Percentiles rank a stretch among this genome's conserved stretches.
Evolutionary conservation across 345 rosid species (phyloP).

Genomic region (Lepidium sativum): DNA sequence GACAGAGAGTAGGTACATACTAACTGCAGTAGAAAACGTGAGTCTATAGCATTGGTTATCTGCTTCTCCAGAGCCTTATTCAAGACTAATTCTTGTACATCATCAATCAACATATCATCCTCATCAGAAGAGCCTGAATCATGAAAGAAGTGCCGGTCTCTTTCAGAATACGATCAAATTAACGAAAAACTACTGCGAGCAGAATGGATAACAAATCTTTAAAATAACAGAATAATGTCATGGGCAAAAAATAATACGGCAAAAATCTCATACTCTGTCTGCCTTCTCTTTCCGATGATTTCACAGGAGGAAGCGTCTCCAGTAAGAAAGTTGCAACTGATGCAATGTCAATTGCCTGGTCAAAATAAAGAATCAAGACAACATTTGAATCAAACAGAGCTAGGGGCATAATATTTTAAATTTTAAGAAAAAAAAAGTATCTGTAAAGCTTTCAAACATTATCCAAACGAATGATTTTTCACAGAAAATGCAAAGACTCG

Average conservation of each 20-base stretch:
- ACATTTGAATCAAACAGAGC: constrained; percentile 1
- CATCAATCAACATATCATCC: constrained; percentile 60
- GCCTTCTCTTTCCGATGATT: constrained; percentile 34
- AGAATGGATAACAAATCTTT: not conserved
- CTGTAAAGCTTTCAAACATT: not conserved
- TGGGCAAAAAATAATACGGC: not conserved
- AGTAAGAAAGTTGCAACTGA: constrained; percentile 64
- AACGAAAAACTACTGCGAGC: not conserved
- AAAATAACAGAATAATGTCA: not conserved
- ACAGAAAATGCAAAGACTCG: not conserved
- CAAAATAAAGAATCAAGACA: constrained; percentile 2
- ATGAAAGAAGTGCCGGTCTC: not conserved
- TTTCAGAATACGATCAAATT: constrained; percentile 12
- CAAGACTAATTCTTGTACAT: constrained; percentile 39
- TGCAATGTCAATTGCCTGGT: constrained; percentile 79
- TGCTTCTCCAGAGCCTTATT: constrained; percentile 54
- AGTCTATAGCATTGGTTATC: constrained; percentile 66
- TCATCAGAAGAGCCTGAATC: constrained; percentile 58
- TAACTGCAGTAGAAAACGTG: constrained; percentile 89
- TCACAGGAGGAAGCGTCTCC: constrained; percentile 70
- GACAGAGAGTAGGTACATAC: constrained; percentile 37
- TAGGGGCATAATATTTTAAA: not conserved
- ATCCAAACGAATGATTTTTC: not conserved
- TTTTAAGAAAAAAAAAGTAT: not conserved
- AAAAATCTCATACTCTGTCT: constrained; percentile 46